phyloP scores from a whole-genome alignment of 768 basidiomycete species.

The Psilocybe sp. region DNA sequence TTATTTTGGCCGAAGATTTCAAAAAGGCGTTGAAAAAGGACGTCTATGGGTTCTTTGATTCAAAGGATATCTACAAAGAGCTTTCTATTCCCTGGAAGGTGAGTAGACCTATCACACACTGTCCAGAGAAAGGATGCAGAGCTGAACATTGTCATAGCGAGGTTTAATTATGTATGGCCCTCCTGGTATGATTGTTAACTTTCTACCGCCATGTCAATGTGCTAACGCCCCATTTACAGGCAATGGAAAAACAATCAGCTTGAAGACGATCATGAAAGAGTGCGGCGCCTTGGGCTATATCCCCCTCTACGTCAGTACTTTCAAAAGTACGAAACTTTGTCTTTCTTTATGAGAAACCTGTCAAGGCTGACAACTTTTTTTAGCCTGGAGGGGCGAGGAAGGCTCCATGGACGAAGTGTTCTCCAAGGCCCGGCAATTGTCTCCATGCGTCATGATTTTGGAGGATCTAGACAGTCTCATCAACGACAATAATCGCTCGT shows the following conservation, averaged over 20 bases:
- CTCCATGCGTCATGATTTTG: slow-evolving; percentile 65
- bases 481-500: slow-evolving; percentile 74
- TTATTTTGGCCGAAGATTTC: slow-evolving; percentile 67
- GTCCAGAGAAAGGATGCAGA: no score
- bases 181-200: neutral
- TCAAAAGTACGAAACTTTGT: slow-evolving; percentile 47
- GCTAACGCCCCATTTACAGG: slow-evolving; percentile 34
- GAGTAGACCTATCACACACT: neutral
- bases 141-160: slow-evolving; percentile 39
- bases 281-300: slow-evolving; percentile 59
- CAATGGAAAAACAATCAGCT: slow-evolving; percentile 81
- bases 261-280: slow-evolving; percentile 80
- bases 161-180: slow-evolving; percentile 83
- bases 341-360: neutral
- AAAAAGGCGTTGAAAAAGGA: slow-evolving; percentile 72
- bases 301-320: slow-evolving; percentile 81
- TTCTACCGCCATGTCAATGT: neutral
- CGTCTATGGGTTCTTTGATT: slow-evolving; percentile 74
- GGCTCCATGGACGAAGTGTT: slow-evolving; percentile 67
- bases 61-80: slow-evolving; percentile 68
- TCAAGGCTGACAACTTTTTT: neutral
- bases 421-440: slow-evolving; percentile 62
- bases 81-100: slow-evolving; percentile 85
- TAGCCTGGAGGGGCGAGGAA: slow-evolving; percentile 64
- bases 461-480: slow-evolving; percentile 74